Evolutionary conservation across 257 asterid genomes (phyloP).

Genomic region (Cinchona pubescens): DNA sequence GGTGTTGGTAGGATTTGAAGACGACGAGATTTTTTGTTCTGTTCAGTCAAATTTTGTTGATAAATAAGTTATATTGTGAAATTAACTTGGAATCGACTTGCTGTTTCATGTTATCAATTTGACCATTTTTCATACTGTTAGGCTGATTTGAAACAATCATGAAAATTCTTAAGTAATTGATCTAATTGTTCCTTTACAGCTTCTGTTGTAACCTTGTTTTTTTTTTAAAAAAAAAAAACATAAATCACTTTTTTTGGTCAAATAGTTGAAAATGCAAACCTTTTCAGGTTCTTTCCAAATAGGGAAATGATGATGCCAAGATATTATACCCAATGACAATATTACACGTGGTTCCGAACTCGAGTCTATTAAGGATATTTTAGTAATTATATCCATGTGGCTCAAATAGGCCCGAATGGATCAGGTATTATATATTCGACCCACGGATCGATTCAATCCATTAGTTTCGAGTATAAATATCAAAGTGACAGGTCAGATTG

Average conservation of each 20-base stretch:
- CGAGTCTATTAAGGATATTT: too few relatives aligned
- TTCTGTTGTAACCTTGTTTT: neutral
- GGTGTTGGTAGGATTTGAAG: neutral
- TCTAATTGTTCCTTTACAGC: neutral
- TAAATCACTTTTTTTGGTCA: neutral
- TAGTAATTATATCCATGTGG: too few relatives aligned
- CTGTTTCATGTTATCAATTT: neutral
- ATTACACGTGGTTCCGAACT: too few relatives aligned
- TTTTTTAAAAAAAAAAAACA: too few relatives aligned
- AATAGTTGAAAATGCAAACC: neutral
- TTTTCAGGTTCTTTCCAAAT: neutral
- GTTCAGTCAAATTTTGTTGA: neutral
- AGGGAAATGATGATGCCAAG: neutral
- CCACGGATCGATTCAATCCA: too few relatives aligned
- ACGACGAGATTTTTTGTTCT: neutral
- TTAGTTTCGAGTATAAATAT: too few relatives aligned
- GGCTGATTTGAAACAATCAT: too few relatives aligned
- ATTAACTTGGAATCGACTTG: neutral
- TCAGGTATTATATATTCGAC: too few relatives aligned
- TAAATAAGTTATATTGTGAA: neutral
- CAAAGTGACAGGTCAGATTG: too few relatives aligned
- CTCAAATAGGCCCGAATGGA: too few relatives aligned
- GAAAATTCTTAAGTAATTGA: too few relatives aligned
- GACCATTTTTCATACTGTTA: neutral
- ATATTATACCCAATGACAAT: too few relatives aligned